Percentiles rank a stretch among this genome's conserved stretches.
phyloP scores from a whole-genome alignment of 1,284 basidiomycete species.

The Stereum hirsutum region DNA sequence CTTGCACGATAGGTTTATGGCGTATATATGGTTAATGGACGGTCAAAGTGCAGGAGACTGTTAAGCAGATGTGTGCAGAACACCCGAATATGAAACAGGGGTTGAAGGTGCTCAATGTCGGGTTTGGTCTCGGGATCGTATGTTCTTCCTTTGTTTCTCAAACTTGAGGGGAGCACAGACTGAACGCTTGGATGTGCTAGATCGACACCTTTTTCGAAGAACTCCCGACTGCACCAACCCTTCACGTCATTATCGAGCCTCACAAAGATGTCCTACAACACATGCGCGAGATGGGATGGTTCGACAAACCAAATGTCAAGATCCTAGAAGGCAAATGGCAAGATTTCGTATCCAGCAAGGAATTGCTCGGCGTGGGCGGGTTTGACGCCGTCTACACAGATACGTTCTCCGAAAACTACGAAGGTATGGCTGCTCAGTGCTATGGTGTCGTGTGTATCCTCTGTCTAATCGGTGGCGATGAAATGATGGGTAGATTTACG shows the following conservation, averaged over 20 bases:
- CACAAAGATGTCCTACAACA: conserved; percentile 85
- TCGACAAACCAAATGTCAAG: conserved; percentile 66
- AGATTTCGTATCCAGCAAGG: conserved; percentile 59
- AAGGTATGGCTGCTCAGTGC: conserved; percentile 37
- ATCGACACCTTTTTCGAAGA: conserved; percentile 80
- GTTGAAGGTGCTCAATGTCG: conserved; percentile 80
- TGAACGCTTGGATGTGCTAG: conserved; percentile 36
- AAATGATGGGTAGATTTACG: not conserved
- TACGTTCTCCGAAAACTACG: conserved; percentile 87
- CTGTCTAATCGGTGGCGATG: not conserved
- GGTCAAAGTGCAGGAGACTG: conserved; percentile 58
- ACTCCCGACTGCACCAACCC: conserved; percentile 46
- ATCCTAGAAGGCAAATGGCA: conserved; percentile 93
- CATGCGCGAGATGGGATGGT: conserved; percentile 72
- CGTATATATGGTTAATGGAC: conserved; percentile 13
- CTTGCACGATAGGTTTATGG: not conserved
- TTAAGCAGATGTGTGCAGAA: conserved; percentile 44
- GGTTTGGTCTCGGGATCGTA: conserved; percentile 93
- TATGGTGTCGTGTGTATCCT: not conserved
- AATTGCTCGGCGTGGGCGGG: conserved; percentile 48
- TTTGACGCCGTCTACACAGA: conserved; percentile 96
- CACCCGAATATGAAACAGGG: conserved; percentile 39
- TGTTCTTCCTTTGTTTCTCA: conserved; percentile 20
- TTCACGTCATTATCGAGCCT: conserved; percentile 92
- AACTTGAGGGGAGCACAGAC: not conserved